Evolutionary conservation across 1,284 basidiomycete genomes (phyloP), one percentile per base, ranked within the genome.

Genomic region (Ceratobasidium sp.): DNA sequence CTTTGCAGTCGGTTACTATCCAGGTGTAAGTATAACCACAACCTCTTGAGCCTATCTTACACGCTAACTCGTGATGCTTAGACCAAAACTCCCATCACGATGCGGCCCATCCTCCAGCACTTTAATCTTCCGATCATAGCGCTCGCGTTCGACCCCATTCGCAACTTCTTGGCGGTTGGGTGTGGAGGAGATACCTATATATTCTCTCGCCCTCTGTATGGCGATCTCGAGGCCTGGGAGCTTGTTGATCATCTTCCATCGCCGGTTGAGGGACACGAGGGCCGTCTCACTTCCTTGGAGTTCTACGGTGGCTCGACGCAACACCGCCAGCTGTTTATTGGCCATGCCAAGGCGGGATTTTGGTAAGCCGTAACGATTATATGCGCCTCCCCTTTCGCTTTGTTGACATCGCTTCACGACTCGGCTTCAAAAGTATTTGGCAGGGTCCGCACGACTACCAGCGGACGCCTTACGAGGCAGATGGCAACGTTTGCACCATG

Each of bases 321-420:
- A 33, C 20, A 23, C 33, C 23, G 37, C n/a, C 58, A 26, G 11
- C n/a, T 61, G 8, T 61, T 61, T n/a, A 61, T 61, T 26, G 58
- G 58, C 33, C 58, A 61, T 26, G 58, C 58, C 6, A 61, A 61
- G 33, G 58, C 31, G 7, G 58, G 58, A 8, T 61, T 61, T 61
- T 61, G 58, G 58, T 61, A 39, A 31, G 58, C 51, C 28, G 51
- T 45, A 45, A 45, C 42, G 1, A 3, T 8, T 37, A n/a, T 10
- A 6, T 17, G 2, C 10, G 13, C 15, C 15, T 37, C 11, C 3
- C 31, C n/a, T 28, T 28, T 23, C 17, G 7, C 3, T 61, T 26
- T 61, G n/a, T 26, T 61, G 26, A 61, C 23, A 23, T 60, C 33
- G 15, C n/a, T 11, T 58, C 11, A 5, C 31, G 17, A n/a, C n/a